Evolutionary conservation across 108 stramenopile species (phyloP).

Genomic region (Stephanodiscus minutulus): DNA sequence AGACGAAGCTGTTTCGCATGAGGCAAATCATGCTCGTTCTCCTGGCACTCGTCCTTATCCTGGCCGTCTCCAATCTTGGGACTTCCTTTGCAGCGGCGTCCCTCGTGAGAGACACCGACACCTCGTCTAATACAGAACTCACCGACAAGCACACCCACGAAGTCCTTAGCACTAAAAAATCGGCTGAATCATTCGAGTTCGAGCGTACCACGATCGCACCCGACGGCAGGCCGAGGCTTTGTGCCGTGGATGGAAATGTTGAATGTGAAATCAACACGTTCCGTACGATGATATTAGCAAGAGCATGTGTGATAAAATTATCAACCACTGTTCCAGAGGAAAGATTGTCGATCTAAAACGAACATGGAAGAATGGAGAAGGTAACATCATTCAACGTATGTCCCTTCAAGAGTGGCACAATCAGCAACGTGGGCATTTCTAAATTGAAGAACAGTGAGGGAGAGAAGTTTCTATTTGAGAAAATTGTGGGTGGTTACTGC

Average conservation of each 20-base stretch:
- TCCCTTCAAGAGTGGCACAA: background rate
- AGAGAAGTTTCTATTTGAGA: background rate
- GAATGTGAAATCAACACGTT: background rate
- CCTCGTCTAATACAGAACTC: background rate
- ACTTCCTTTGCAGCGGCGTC: conserved; percentile 50
- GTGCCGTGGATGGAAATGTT: background rate
- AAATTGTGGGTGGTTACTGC: conserved; percentile 1
- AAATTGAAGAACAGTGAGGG: conserved; percentile 6
- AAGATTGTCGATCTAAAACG: conserved; percentile 10
- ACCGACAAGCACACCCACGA: conserved; percentile 5
- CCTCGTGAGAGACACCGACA: conserved; percentile 48
- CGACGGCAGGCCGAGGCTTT: background rate
- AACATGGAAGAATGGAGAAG: conserved; percentile 18
- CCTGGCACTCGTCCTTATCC: too few relatives aligned
- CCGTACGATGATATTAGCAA: conserved; percentile 1
- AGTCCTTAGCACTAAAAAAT: background rate
- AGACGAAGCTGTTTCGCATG: background rate
- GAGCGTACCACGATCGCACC: background rate
- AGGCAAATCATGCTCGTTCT: conserved; percentile 4
- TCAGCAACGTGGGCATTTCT: background rate
- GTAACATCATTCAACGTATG: conserved; percentile 8
- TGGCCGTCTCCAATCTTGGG: conserved; percentile 49
- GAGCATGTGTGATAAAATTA: background rate
- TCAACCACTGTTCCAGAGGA: background rate
- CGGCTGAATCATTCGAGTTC: background rate